Percentiles rank a stretch among this genome's conserved stretches.
phyloP scores from a whole-genome alignment of 2,329 filamentous ascomycete genomes.

The Aspergillus arachidicola region DNA sequence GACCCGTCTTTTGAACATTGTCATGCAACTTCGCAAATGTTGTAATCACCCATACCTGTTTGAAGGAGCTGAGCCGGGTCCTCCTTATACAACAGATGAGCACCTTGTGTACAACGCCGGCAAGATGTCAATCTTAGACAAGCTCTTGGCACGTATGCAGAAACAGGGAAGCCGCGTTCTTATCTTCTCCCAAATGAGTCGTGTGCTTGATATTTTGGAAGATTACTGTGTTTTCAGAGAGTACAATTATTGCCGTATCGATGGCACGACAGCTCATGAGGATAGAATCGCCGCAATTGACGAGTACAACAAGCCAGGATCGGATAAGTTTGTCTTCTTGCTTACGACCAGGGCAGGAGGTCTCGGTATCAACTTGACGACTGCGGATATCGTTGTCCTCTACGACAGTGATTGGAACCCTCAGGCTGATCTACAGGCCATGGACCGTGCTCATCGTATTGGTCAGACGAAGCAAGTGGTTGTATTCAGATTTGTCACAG shows the following conservation, averaged over 20 bases:
- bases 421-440: slow-evolving; percentile 95
- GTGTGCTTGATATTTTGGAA: slow-evolving; percentile 92
- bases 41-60: slow-evolving; percentile 99
- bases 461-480: slow-evolving; percentile 97
- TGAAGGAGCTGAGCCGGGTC: slow-evolving; percentile 93
- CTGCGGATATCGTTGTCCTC: slow-evolving; percentile 91
- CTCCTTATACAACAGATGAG: slow-evolving; percentile 96
- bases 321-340: slow-evolving; percentile 95
- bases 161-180: slow-evolving; percentile 90
- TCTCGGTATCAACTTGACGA: slow-evolving; percentile 93
- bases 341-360: slow-evolving; percentile 95
- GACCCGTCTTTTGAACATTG: slow-evolving; percentile 94
- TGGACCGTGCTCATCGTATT: slow-evolving; percentile 98
- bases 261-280: slow-evolving; percentile 94
- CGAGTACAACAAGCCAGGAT: slow-evolving; percentile 94
- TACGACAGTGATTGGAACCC: slow-evolving; percentile 99
- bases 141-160: slow-evolving; percentile 79
- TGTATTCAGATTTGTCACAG: slow-evolving; percentile 95
- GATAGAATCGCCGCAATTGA: slow-evolving; percentile 97
- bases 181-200: slow-evolving; percentile 99
- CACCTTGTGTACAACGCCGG: slow-evolving; percentile 91
- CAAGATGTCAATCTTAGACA: slow-evolving; percentile 97
- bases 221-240: slow-evolving; percentile 97
- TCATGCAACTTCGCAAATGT: slow-evolving; percentile 98
- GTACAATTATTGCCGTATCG: slow-evolving; percentile 95